Base-by-base conservation (phyloP, 1,139 yeast species). In the Pichia kudriavzevii region DNA sequence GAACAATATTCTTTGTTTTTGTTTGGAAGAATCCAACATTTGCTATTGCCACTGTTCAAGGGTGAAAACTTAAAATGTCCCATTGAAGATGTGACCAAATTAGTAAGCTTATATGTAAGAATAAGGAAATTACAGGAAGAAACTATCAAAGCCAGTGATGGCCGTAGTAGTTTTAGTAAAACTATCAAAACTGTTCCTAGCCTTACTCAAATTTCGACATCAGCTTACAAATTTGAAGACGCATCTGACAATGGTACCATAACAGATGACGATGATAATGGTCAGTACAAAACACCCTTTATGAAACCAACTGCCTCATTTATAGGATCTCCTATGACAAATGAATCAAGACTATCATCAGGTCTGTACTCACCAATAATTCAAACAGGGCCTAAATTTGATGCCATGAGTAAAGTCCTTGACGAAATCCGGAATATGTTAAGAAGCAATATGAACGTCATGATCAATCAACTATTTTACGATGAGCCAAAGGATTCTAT, bases 31-130 rank as follows among this genome's bases (percentile, higher is more conserved):
- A 53, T 75, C 3, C 58, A 65, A 17, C 55, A 64, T 4, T 52
- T 65, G 7, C 60, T 68, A 1, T 49, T 64, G 19, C 72, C 77
- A 0, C 45, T 75, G 8, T 75, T 74, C 44, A 58, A 61, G 33
- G 68, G 72, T 15, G 75, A 69, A 19, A 59, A 61, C 6, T 48
- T 72, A 23, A 57, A 67, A 15, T 65, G 67, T 0, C 76, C 80
- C 0, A 66, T 75, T 5, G 82, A 75, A 42, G 79, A 75, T 48
- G 55, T 71, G 28, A 74, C 72, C 47, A 66, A 63, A 30, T 56
- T 73, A 32, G 66, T 74, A 2, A 56, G 63, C 17, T 54, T 69
- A 39, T 74, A 70, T 50, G 44, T 72, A 19, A 61, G 34, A 61
- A 36, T 61, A 58, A 28, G 46, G 32, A 40, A 40, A 24, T 22